Base-by-base conservation (phyloP, 2,329 filamentous ascomycete species). In the Xylariales sp. region DNA sequence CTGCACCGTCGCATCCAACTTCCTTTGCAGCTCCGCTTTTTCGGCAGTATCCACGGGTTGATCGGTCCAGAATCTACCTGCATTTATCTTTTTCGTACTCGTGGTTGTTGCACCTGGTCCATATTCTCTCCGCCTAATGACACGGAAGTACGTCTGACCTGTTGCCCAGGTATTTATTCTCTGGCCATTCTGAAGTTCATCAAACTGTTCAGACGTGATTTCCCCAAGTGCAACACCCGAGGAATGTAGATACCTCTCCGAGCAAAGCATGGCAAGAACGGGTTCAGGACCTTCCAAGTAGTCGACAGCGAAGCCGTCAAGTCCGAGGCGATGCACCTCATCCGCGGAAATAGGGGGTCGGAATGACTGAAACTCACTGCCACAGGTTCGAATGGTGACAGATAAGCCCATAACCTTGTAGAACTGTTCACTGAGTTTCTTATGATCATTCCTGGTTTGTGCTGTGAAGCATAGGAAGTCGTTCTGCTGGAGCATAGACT, bases 231-330 rank as follows among this genome's bases (percentile, higher is more conserved):
- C 71, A 32, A 91, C 74, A 1, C 80, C 88, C 5, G 83, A 82
- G 19, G 70, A 67, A 52, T 95, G 80, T 5, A 96, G 62, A 40
- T 69, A 74, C 44, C 75, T 78, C 51, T 86, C 83, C 10, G 80
- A 76, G 61, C 89, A 96, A 16, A 98, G 76, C 85, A 95, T 93
- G 5, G 88, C 84, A 24, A 97, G 67, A 2, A 98, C 87, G 2
- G 86, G 76, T 1, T 84, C 80, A 0, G 94, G 94, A 0, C 91
- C 93, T 24, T 82, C 74, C 5, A 98, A 58, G 44, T 77, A 87
- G 55, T 97, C 86, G 19, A 86, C 71, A 1, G 88, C 82, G 66
- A 86, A 95, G 2, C 84, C 82, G 48, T 94, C 84, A 37, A 98
- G 77, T 0, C 88, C 88, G 61, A 80, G 44, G 29, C 54, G 45